These are phyloP conservation scores for Tuber calosporum DNA, from an alignment of 495 filamentous ascomycete genomes.

Conservation along the genomic window DNA sequence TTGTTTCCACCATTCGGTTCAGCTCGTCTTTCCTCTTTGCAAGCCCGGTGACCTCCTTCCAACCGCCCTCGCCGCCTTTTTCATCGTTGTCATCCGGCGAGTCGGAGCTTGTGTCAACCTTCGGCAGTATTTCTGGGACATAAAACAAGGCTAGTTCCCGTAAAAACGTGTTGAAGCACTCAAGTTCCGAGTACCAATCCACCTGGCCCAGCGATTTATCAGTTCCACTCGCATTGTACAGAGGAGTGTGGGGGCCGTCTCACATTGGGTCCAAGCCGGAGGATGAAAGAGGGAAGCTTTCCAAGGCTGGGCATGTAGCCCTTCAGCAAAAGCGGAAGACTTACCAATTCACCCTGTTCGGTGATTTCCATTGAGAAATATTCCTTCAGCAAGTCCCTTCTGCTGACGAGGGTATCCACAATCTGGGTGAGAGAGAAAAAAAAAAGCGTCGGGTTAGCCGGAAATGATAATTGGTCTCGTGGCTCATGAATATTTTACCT, in stretches of 20 bases:
- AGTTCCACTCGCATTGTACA: conserved; percentile 9
- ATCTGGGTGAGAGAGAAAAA: conserved; percentile 19
- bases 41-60: conserved; percentile 45
- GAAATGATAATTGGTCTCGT: conserved; percentile 11
- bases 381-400: conserved; percentile 78
- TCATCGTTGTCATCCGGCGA: conserved; percentile 39
- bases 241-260: conserved; percentile 16
- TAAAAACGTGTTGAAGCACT: conserved; percentile 79
- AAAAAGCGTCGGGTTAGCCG: not conserved
- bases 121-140: conserved; percentile 74
- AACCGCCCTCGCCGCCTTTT: conserved; percentile 43
- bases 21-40: conserved; percentile 52
- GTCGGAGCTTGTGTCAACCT: conserved; percentile 42
- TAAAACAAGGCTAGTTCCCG: conserved; percentile 87
- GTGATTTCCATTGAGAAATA: conserved; percentile 88
- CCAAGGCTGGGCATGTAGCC: conserved; percentile 78
- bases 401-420: conserved; percentile 53
- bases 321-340: conserved; percentile 78
- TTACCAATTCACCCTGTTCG: conserved; percentile 63
- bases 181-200: conserved; percentile 74
- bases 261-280: conserved; percentile 67
- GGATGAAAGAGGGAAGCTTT: conserved; percentile 82
- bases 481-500: conserved; percentile 19
- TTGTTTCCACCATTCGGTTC: conserved; percentile 58
- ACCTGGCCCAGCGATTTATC: conserved; percentile 50